Evolutionary conservation across 2,329 filamentous ascomycete genomes (phyloP).

Genomic region (Septoria petroselini): DNA sequence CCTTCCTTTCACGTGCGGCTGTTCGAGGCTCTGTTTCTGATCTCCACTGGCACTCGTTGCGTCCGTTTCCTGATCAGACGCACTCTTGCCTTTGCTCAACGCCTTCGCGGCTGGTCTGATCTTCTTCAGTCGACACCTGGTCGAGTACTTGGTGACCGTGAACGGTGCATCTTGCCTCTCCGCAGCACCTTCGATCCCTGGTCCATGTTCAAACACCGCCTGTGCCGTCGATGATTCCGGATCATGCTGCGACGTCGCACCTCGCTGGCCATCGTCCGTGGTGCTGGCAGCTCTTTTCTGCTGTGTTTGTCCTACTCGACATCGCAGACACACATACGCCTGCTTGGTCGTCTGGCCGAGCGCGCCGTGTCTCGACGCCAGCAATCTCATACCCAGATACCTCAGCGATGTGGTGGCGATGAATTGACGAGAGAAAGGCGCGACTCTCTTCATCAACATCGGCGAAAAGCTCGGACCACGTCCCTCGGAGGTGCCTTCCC

Average conservation of each 20-base stretch:
- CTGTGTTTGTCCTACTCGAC: constrained; percentile 17
- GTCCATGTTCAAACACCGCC: not conserved
- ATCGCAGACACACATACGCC: constrained; percentile 30
- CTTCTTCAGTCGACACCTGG: too few species aligned
- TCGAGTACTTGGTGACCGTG: too few species aligned
- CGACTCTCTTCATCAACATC: not conserved
- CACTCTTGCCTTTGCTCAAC: too few species aligned
- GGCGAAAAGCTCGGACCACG: too few species aligned
- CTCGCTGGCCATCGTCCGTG: not conserved
- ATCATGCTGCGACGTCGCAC: not conserved
- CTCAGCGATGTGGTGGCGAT: constrained; percentile 3
- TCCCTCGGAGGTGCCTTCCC: too few species aligned
- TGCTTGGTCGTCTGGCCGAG: constrained; percentile 14
- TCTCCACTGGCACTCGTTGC: too few species aligned
- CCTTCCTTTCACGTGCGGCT: too few species aligned
- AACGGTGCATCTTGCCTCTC: too few species aligned
- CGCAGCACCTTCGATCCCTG: too few species aligned
- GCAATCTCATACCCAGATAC: constrained; percentile 16
- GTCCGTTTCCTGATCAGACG: too few species aligned
- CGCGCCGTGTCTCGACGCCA: constrained; percentile 20
- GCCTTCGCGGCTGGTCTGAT: too few species aligned
- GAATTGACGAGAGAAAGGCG: not conserved
- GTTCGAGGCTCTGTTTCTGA: too few species aligned
- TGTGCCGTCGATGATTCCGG: not conserved
- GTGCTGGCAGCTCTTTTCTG: not conserved